phyloP scores from a whole-genome alignment of 1,284 basidiomycete species.

The Malassezia vespertilionis region DNA sequence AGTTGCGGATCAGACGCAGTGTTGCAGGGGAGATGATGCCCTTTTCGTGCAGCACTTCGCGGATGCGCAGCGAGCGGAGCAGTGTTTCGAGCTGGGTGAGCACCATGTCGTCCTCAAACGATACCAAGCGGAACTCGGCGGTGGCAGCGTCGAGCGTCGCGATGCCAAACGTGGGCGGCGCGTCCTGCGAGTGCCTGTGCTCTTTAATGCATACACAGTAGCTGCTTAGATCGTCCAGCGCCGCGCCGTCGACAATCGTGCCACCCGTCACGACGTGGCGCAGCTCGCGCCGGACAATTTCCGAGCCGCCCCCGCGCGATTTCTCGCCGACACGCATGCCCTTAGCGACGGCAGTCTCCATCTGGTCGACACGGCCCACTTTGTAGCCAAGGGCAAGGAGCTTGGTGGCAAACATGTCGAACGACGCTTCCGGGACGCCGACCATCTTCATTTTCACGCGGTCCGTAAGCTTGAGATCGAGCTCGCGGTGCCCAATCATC shows the following conservation, averaged over 20 bases:
- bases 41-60: conserved; percentile 86
- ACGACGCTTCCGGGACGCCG: conserved; percentile 86
- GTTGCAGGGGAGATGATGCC: conserved; percentile 50
- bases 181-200: conserved; percentile 11
- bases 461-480: conserved; percentile 57
- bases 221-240: conserved; percentile 86
- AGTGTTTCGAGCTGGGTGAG: conserved; percentile 86
- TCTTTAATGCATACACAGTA: conserved; percentile 85
- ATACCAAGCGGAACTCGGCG: conserved; percentile 82
- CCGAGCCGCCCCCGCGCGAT: conserved; percentile 51
- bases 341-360: conserved; percentile 69
- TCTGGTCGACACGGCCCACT: conserved; percentile 88
- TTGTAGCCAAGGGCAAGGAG: conserved; percentile 65
- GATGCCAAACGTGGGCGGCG: conserved; percentile 60
- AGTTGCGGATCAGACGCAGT: conserved; percentile 35
- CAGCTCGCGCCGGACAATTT: conserved; percentile 58
- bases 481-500: conserved; percentile 47
- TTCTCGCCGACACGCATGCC: conserved; percentile 54
- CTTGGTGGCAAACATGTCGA: conserved; percentile 56
- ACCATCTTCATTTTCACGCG: conserved; percentile 94
- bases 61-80: conserved; percentile 79
- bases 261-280: conserved; percentile 94
- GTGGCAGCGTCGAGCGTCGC: conserved; percentile 93
- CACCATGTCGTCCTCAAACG: conserved; percentile 83
- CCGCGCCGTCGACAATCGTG: conserved; percentile 80